phyloP scores from a whole-genome alignment of 2,329 filamentous ascomycete genomes.

The Botryotinia calthae region DNA sequence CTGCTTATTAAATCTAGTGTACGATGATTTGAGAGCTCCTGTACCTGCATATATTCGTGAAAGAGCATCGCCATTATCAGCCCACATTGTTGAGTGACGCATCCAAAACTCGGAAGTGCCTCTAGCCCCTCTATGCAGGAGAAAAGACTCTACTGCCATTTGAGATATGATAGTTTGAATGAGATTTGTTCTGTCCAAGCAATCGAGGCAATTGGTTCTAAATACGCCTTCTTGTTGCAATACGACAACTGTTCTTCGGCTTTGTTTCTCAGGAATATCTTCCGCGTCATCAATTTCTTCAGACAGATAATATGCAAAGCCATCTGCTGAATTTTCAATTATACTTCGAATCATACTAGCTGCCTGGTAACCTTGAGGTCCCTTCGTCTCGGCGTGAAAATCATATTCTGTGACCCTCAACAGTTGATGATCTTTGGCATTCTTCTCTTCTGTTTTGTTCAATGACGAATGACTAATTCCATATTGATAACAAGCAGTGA shows the following conservation, averaged over 20 bases:
- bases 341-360: conserved; percentile 79
- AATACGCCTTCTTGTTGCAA: conserved; percentile 95
- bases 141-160: conserved; percentile 84
- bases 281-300: conserved; percentile 57
- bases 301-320: conserved; percentile 89
- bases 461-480: conserved; percentile 74
- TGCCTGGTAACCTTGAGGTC: conserved; percentile 82
- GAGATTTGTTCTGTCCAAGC: conserved; percentile 90
- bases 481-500: conserved; percentile 74
- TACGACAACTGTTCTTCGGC: conserved; percentile 58
- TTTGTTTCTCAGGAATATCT: conserved; percentile 41
- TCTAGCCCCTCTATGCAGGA: conserved; percentile 67
- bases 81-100: conserved; percentile 90
- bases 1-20: conserved; percentile 93
- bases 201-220: conserved; percentile 93
- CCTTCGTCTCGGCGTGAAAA: conserved; percentile 91
- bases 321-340: conserved; percentile 75
- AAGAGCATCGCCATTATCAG: conserved; percentile 91
- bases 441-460: conserved; percentile 55
- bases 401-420: conserved; percentile 86
- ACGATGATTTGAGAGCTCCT: conserved; percentile 91
- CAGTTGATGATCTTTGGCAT: conserved; percentile 67
- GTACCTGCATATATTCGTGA: conserved; percentile 97
- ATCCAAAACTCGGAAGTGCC: conserved; percentile 84
- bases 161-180: conserved; percentile 95